Conservation (phyloP, 257 asterid genomes). For the Dorcoceras hygrometricum region DNA sequence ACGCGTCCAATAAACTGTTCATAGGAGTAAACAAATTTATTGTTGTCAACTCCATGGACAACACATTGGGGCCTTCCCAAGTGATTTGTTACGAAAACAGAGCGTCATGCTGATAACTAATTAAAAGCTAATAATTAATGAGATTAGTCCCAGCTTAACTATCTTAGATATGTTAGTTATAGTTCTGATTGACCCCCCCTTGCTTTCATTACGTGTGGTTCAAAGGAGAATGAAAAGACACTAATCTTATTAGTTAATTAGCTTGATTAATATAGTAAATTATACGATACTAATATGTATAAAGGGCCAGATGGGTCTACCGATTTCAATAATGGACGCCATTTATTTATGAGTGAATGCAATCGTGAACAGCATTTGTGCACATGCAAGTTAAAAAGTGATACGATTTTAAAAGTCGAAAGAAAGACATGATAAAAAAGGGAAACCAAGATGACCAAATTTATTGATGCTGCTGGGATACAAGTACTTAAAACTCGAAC, state of each 20-base stretch:
- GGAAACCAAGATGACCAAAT: too few species aligned
- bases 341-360: not conserved
- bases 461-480: too few species aligned
- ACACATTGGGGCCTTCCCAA: too few species aligned
- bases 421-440: not conserved
- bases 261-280: not conserved
- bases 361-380: not conserved
- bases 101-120: not conserved
- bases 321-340: not conserved
- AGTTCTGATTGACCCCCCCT: not conserved
- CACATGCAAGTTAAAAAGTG: not conserved
- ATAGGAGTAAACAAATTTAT: too few species aligned
- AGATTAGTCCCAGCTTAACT: not conserved
- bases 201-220: not conserved
- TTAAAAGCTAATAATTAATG: not conserved
- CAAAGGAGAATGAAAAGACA: not conserved
- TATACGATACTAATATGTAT: not conserved
- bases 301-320: not conserved
- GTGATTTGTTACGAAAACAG: not conserved
- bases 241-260: too few species aligned
- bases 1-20: too few species aligned
- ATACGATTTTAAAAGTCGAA: not conserved
- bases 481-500: too few species aligned
- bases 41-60: too few species aligned
- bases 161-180: not conserved